Conservation (phyloP, 73 alveolate genomes). For the Tetrahymena thermophila region DNA sequence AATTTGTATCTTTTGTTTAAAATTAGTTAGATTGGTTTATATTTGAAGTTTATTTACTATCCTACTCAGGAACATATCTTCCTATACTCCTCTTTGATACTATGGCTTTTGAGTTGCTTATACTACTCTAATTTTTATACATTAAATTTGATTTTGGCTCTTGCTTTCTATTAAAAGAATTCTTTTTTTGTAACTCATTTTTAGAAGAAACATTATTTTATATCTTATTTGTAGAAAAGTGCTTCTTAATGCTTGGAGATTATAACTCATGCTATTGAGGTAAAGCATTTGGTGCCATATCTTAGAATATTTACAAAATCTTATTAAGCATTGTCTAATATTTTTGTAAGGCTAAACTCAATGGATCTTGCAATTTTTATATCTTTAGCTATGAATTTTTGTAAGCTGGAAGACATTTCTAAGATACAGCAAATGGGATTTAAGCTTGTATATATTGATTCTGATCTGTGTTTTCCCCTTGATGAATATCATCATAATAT, state of each 20-base stretch:
- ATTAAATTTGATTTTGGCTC: not conserved
- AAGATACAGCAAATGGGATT: not conserved
- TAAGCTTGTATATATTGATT: not conserved
- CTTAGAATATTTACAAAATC: not conserved
- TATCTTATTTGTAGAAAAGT: not conserved
- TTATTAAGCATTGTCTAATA: not conserved
- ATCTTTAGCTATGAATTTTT: not conserved
- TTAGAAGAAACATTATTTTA: not conserved
- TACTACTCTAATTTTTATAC: not conserved
- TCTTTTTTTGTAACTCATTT: not conserved
- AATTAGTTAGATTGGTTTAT: not conserved
- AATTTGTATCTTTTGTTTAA: not conserved
- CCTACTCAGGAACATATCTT: not conserved
- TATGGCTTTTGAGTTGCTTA: not conserved
- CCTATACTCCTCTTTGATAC: not conserved
- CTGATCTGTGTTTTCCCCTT: not conserved
- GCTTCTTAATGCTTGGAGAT: not conserved
- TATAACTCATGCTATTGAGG: not conserved
- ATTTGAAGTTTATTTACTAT: not conserved
- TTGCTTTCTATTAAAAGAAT: not conserved
- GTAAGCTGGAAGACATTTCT: not conserved
- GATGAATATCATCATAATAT: not conserved
- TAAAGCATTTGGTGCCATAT: not conserved
- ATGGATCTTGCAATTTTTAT: not conserved
- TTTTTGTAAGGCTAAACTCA: not conserved